Evolutionary conservation across 371 early-diverging fungal genomes (phyloP).

Genomic region (Entomophthora muscae): DNA sequence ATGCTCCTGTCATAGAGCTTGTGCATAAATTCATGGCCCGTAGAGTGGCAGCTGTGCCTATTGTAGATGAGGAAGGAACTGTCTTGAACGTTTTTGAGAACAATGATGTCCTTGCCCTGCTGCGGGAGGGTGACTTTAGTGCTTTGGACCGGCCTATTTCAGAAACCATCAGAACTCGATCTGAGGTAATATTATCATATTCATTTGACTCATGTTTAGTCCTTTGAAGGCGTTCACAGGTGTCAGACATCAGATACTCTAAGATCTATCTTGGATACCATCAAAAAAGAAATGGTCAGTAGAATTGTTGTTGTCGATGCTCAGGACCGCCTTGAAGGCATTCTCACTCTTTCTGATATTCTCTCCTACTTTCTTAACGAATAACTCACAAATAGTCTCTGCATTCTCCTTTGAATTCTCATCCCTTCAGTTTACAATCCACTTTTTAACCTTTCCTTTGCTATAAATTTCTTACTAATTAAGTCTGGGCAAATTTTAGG

Average conservation of each 20-base stretch:
- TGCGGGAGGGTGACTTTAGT: slow-evolving; percentile 40
- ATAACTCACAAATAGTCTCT: background rate
- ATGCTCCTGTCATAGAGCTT: slow-evolving; percentile 68
- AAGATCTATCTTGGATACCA: slow-evolving; percentile 64
- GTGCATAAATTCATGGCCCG: slow-evolving; percentile 74
- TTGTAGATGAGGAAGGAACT: slow-evolving; percentile 64
- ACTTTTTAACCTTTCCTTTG: too few species aligned
- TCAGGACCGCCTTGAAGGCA: slow-evolving; percentile 58
- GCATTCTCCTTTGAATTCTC: too few species aligned
- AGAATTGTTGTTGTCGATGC: slow-evolving; percentile 80
- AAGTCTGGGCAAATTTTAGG: too few species aligned
- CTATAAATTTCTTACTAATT: too few species aligned
- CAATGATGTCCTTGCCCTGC: slow-evolving; percentile 77
- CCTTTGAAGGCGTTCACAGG: slow-evolving; percentile 86
- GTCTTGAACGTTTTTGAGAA: slow-evolving; percentile 89
- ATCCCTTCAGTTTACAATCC: too few species aligned
- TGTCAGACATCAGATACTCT: slow-evolving; percentile 75
- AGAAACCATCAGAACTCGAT: slow-evolving; percentile 61
- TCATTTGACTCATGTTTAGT: slow-evolving; percentile 17
- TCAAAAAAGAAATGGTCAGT: slow-evolving; percentile 66
- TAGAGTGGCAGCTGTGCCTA: slow-evolving; percentile 78
- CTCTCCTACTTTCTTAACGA: slow-evolving; percentile 36
- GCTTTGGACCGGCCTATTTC: slow-evolving; percentile 69
- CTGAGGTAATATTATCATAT: slow-evolving; percentile 27
- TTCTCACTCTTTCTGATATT: slow-evolving; percentile 77